These are phyloP conservation scores for Colletotrichum tanaceti DNA, from an alignment of 2,329 filamentous ascomycete species.

Conservation along the genomic window DNA sequence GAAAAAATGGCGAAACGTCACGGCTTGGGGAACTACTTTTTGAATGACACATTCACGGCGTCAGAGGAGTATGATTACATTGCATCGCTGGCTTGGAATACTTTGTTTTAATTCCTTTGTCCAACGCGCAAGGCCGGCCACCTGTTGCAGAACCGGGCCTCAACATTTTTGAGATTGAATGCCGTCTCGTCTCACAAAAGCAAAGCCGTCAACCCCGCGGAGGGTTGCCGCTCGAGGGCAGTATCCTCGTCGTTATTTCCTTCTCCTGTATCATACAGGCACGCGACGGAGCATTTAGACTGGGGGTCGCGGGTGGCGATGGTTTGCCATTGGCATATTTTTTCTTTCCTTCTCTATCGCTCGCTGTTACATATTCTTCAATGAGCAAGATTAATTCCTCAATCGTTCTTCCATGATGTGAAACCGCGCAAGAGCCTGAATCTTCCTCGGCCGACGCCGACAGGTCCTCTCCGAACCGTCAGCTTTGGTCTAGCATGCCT, in stretches of 20 bases:
- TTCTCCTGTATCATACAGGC: conserved; percentile 15
- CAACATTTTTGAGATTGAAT: conserved; percentile 16
- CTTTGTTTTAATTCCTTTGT: conserved; percentile 27
- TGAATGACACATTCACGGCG: conserved; percentile 32
- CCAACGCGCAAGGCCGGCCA: neutral
- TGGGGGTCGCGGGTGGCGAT: conserved; percentile 31
- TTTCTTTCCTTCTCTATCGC: conserved; percentile 36
- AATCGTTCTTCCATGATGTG: neutral
- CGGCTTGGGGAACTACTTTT: conserved; percentile 16
- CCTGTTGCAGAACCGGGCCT: neutral
- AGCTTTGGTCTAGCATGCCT: neutral
- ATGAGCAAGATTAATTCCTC: conserved; percentile 13
- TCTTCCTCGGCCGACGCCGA: neutral
- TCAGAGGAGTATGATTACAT: conserved; percentile 29
- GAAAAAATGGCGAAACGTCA: conserved; percentile 30
- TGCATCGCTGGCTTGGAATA: conserved; percentile 32
- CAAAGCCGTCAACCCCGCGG: conserved; percentile 12
- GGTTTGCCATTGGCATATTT: conserved; percentile 14
- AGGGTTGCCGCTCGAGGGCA: conserved; percentile 18
- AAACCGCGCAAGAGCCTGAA: neutral
- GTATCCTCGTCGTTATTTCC: conserved; percentile 27
- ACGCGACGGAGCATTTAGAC: conserved; percentile 37
- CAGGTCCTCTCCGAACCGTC: neutral
- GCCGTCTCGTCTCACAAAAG: conserved; percentile 12
- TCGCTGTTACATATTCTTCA: conserved; percentile 38